These are phyloP conservation scores for Daldinia decipiens DNA, from an alignment of 495 filamentous ascomycete species.

Conservation along the genomic window DNA sequence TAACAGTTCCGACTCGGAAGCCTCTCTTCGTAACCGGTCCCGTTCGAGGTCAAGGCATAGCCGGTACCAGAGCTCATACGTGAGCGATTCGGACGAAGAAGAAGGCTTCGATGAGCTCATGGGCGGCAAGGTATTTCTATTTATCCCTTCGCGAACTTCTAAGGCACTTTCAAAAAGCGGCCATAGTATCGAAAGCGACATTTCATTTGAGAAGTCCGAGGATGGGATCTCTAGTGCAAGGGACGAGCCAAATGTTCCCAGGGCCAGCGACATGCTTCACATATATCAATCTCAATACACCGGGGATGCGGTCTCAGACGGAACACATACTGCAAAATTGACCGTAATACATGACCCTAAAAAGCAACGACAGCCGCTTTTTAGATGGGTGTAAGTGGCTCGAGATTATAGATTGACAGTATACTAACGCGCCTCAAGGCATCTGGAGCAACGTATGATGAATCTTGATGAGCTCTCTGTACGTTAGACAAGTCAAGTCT, in stretches of 20 bases:
- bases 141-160: constrained; percentile 25
- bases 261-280: constrained; percentile 17
- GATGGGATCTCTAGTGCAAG: constrained; percentile 3
- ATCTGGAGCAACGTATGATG: constrained; percentile 45
- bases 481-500: neutral
- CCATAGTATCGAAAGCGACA: constrained; percentile 23
- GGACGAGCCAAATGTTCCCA: constrained; percentile 13
- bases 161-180: constrained; percentile 28
- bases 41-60: constrained; percentile 17
- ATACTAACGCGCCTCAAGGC: constrained; percentile 26
- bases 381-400: constrained; percentile 49
- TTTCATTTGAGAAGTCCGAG: constrained; percentile 25
- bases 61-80: constrained; percentile 12
- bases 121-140: constrained; percentile 33
- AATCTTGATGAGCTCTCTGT: constrained; percentile 45
- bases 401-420: neutral
- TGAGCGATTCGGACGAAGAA: constrained; percentile 6
- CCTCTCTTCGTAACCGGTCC: constrained; percentile 21
- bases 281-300: constrained; percentile 45
- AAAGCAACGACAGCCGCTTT: constrained; percentile 36
- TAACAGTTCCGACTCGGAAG: neutral
- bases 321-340: constrained; percentile 39
- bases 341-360: constrained; percentile 33
- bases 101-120: constrained; percentile 27
- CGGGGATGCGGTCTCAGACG: constrained; percentile 44